These are phyloP conservation scores for Ogataea populi-albae DNA, from an alignment of 805 yeast species.

Conservation along the genomic window DNA sequence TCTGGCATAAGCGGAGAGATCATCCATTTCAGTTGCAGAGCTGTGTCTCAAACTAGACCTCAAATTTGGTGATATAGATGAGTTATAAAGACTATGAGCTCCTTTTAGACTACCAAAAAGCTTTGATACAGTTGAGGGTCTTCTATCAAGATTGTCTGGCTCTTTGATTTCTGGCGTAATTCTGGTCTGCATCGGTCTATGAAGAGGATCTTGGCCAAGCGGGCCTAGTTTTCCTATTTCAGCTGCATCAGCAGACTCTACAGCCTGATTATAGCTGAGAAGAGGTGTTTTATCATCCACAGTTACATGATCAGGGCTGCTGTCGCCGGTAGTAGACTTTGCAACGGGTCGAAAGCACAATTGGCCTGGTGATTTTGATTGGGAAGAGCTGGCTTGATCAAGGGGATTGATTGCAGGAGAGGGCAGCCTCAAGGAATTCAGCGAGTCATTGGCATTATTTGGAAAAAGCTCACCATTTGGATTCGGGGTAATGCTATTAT, in stretches of 20 bases:
- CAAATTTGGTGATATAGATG: slow-evolving; percentile 5
- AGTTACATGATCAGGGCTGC: slow-evolving; percentile 1
- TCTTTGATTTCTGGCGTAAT: background rate
- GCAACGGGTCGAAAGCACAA: background rate
- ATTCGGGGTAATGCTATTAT: too few relatives aligned
- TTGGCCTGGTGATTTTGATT: background rate
- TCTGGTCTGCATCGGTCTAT: too few relatives aligned
- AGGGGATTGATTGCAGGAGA: slow-evolving; percentile 24
- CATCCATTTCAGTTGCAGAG: slow-evolving; percentile 28
- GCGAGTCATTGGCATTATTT: too few relatives aligned
- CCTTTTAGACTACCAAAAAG: slow-evolving; percentile 13
- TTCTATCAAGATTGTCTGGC: slow-evolving; percentile 7
- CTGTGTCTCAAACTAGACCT: slow-evolving; percentile 1
- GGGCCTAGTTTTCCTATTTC: too few relatives aligned
- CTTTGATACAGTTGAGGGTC: slow-evolving; percentile 26
- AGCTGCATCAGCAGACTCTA: background rate
- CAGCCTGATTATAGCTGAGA: background rate
- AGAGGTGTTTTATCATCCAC: slow-evolving; percentile 2
- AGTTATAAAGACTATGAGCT: slow-evolving; percentile 13
- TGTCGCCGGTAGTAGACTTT: slow-evolving; percentile 8
- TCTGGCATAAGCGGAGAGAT: slow-evolving; percentile 37
- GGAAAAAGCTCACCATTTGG: too few relatives aligned
- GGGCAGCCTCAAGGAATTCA: slow-evolving; percentile 24
- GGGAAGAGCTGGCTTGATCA: slow-evolving; percentile 3
- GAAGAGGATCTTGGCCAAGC: too few relatives aligned